These are phyloP conservation scores for Saccharomycopsis guyanensis DNA, from an alignment of 805 yeast genomes.

Conservation along the genomic window DNA sequence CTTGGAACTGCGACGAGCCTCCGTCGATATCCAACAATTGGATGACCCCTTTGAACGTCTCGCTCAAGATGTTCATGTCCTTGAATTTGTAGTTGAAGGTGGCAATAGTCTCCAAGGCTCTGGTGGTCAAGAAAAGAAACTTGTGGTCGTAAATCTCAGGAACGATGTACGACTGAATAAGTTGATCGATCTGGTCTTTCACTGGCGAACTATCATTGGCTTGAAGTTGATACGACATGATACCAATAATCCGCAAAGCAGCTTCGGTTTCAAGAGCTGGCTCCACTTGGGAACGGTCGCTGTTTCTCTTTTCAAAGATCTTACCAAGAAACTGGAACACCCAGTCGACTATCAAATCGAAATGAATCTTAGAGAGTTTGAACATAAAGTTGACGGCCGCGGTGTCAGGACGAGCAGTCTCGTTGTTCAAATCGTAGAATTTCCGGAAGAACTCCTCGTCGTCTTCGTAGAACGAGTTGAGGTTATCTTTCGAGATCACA, in stretches of 20 bases:
- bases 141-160: constrained; percentile 53
- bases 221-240: constrained; percentile 47
- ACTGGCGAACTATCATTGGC: constrained; percentile 38
- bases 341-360: constrained; percentile 8
- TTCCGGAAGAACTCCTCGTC: constrained; percentile 78
- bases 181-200: constrained; percentile 51
- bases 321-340: constrained; percentile 47
- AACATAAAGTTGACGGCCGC: constrained; percentile 72
- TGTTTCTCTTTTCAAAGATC: constrained; percentile 40
- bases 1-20: constrained; percentile 27
- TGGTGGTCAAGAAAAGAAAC: constrained; percentile 60
- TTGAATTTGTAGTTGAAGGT: constrained; percentile 29
- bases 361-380: constrained; percentile 16
- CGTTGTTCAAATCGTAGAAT: constrained; percentile 58
- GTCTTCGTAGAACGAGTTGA: constrained; percentile 71
- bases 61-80: constrained; percentile 33
- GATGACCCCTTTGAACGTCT: constrained; percentile 34
- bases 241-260: constrained; percentile 69
- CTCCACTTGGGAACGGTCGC: constrained; percentile 26
- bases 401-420: constrained; percentile 60
- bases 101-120: constrained; percentile 56
- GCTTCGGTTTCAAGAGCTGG: constrained; percentile 71
- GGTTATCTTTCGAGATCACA: constrained; percentile 55
- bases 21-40: constrained; percentile 8
- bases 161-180: constrained; percentile 51